A percentile compares a stretch with the other conserved stretches of the same genome.
Evolutionary conservation across 805 yeast species (phyloP).

Genomic region (Saturnispora gosingensis): DNA sequence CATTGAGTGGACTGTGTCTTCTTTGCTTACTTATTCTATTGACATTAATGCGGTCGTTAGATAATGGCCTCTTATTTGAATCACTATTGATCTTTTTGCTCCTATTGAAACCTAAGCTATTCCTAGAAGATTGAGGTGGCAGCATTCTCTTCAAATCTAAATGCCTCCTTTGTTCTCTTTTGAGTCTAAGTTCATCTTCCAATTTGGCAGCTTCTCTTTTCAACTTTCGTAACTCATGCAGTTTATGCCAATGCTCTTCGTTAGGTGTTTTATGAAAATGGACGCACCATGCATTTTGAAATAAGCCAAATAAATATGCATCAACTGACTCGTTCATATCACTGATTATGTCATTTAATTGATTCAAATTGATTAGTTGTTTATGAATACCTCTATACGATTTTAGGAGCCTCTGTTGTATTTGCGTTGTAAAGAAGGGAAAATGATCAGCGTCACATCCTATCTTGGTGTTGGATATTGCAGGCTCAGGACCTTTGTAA

Average conservation of each 20-base stretch:
- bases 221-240: conserved; percentile 14
- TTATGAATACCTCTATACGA: conserved; percentile 33
- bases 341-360: conserved; percentile 51
- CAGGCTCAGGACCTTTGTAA: no score
- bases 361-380: conserved; percentile 47
- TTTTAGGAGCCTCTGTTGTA: conserved; percentile 15
- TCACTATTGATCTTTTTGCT: background rate
- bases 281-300: conserved; percentile 83
- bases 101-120: background rate
- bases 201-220: conserved; percentile 15
- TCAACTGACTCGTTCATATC: conserved; percentile 69
- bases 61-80: conserved; percentile 2
- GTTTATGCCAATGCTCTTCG: conserved; percentile 16
- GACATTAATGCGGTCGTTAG: background rate
- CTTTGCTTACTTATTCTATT: background rate
- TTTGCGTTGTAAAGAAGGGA: conserved; percentile 17
- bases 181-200: conserved; percentile 9
- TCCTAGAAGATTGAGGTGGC: conserved; percentile 13
- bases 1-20: background rate
- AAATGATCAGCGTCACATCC: conserved; percentile 11
- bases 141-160: conserved; percentile 15
- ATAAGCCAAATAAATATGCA: conserved; percentile 65
- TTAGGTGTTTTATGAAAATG: conserved; percentile 41
- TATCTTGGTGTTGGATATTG: conserved; percentile 3
- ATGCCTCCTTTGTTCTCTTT: conserved; percentile 11